These are phyloP conservation scores for Saturnispora halmiae DNA, from an alignment of 805 yeast genomes.

Conservation along the genomic window DNA sequence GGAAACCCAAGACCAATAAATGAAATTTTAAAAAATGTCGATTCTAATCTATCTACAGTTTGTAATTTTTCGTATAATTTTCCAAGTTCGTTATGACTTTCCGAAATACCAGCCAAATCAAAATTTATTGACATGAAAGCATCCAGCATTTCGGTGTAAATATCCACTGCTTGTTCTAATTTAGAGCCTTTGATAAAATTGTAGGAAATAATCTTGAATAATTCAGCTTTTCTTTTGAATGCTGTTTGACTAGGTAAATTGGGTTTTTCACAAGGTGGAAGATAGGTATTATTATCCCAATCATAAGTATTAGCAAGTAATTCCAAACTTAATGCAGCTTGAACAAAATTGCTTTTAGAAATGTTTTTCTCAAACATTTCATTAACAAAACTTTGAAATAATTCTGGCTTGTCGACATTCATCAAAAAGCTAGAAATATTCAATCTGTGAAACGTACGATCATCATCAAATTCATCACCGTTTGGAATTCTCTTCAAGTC, in stretches of 20 bases:
- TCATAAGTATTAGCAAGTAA: constrained; percentile 65
- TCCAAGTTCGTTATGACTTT: constrained; percentile 59
- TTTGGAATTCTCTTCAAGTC: constrained; percentile 68
- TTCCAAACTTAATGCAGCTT: constrained; percentile 77
- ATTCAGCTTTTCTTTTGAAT: constrained; percentile 69
- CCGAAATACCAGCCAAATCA: constrained; percentile 67
- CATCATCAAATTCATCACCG: constrained; percentile 80
- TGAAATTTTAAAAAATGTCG: constrained; percentile 70
- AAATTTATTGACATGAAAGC: constrained; percentile 66
- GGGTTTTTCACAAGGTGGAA: constrained; percentile 55
- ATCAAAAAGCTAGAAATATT: constrained; percentile 68
- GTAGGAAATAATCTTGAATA: constrained; percentile 60
- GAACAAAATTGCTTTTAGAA: constrained; percentile 53
- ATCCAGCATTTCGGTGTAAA: constrained; percentile 66
- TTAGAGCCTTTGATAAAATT: constrained; percentile 64
- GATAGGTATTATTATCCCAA: constrained; percentile 54
- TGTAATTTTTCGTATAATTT: constrained; percentile 60
- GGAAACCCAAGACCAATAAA: constrained; percentile 86
- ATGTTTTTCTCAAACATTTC: constrained; percentile 62
- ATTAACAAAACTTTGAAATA: constrained; percentile 69
- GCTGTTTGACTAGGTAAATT: constrained; percentile 71
- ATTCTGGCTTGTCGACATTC: constrained; percentile 70
- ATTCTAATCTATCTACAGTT: constrained; percentile 59
- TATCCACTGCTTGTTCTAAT: constrained; percentile 70
- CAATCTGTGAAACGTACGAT: constrained; percentile 69